Conservation (phyloP, 345 rosid genomes). For the Populus alba region DNA sequence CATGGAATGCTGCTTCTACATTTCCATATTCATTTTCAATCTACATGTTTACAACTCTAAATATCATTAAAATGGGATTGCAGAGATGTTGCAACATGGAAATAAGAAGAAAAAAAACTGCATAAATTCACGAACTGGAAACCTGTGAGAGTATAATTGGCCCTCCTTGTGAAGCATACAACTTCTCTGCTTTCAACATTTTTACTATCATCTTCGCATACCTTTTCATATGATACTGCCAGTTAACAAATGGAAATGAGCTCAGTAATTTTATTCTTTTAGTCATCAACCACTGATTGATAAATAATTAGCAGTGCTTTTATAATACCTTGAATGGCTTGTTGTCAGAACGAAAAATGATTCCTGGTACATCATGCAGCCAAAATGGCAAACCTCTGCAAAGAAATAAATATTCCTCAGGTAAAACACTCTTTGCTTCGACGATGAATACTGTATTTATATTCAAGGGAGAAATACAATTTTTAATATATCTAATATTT, state of each 20-base stretch:
- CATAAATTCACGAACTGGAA: slow-evolving; percentile 5
- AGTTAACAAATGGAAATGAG: background rate
- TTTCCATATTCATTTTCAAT: slow-evolving; percentile 72
- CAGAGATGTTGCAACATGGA: background rate
- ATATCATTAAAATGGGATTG: background rate
- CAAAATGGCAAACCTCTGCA: background rate
- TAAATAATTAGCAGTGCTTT: no score
- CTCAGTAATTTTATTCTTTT: no score
- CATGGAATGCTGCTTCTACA: slow-evolving; percentile 46
- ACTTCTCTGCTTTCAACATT: slow-evolving; percentile 54
- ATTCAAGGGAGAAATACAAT: background rate
- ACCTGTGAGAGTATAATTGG: slow-evolving; percentile 80
- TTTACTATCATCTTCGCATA: slow-evolving; percentile 47
- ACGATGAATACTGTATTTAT: no score
- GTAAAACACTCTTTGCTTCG: no score
- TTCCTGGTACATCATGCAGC: slow-evolving; percentile 3
- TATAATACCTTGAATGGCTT: background rate
- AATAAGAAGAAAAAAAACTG: background rate
- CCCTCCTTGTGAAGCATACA: slow-evolving; percentile 79
- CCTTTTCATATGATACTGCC: slow-evolving; percentile 57
- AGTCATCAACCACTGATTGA: no score
- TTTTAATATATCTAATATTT: no score
- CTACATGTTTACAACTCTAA: slow-evolving; percentile 24
- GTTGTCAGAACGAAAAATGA: slow-evolving; percentile 1
- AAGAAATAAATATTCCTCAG: background rate